These are phyloP conservation scores for Leptodontidium sp. DNA, from an alignment of 2,329 filamentous ascomycete genomes.

Conservation along the genomic window DNA sequence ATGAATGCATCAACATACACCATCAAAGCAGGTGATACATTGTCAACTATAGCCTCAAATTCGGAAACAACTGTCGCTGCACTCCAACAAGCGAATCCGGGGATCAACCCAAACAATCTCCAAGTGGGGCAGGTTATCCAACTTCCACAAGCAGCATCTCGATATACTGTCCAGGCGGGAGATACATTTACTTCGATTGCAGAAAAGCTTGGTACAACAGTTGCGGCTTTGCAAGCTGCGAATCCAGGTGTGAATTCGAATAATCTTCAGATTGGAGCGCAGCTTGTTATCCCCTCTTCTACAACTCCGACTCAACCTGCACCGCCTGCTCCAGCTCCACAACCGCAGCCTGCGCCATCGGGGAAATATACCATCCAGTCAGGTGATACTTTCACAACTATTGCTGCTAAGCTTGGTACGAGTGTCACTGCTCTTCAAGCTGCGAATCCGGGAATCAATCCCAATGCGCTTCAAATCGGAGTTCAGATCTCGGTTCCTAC, in stretches of 20 bases:
- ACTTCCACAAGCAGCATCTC: constrained; percentile 2
- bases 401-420: constrained; percentile 15
- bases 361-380: constrained; percentile 18
- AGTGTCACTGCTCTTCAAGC: constrained; percentile 17
- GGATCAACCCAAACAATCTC: constrained; percentile 21
- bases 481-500: constrained; percentile 20
- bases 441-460: constrained; percentile 22
- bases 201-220: not conserved
- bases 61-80: constrained; percentile 19
- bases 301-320: not conserved
- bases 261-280: constrained; percentile 22
- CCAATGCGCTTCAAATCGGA: constrained; percentile 23
- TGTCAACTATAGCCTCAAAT: constrained; percentile 19
- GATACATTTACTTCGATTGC: constrained; percentile 26
- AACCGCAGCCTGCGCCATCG: not conserved
- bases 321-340: not conserved
- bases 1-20: constrained; percentile 23
- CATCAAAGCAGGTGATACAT: constrained; percentile 28
- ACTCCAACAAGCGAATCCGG: constrained; percentile 27
- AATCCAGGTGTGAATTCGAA: constrained; percentile 18
- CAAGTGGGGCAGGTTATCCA: constrained; percentile 26
- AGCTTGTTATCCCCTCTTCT: constrained; percentile 2
- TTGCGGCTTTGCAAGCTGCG: constrained; percentile 6
- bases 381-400: constrained; percentile 19
- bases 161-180: constrained; percentile 20